Evolutionary conservation across 371 early-diverging fungal genomes (phyloP).

Genomic region (Actinomortierella ambigua): DNA sequence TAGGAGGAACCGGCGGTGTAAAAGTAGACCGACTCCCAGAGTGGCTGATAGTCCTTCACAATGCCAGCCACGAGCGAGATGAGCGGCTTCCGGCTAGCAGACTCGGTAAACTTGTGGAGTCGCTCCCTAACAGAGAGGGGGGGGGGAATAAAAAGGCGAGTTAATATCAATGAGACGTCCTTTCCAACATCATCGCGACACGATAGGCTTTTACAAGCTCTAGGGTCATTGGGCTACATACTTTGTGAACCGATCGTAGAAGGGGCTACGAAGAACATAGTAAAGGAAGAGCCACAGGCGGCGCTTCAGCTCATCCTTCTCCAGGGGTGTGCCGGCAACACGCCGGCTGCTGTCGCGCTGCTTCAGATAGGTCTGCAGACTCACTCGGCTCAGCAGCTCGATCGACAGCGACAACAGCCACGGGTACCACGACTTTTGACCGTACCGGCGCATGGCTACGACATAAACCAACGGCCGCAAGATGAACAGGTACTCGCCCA

Average conservation of each 20-base stretch:
- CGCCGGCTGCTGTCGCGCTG: background rate
- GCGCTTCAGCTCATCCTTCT: slow-evolving; percentile 78
- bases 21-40: slow-evolving; percentile 94
- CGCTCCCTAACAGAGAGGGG: slow-evolving; percentile 38
- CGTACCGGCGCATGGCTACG: slow-evolving; percentile 74
- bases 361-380: slow-evolving; percentile 34
- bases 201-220: background rate
- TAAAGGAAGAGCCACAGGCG: slow-evolving; percentile 73
- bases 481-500: slow-evolving; percentile 84
- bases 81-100: slow-evolving; percentile 63
- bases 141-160: slow-evolving; percentile 51
- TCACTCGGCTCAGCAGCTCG: slow-evolving; percentile 66
- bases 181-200: background rate
- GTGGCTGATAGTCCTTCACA: slow-evolving; percentile 87
- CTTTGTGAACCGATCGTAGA: slow-evolving; percentile 84
- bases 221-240: slow-evolving; percentile 27
- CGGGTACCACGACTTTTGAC: slow-evolving; percentile 81
- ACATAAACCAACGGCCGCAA: slow-evolving; percentile 88
- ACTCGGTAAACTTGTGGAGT: slow-evolving; percentile 55
- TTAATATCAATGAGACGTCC: too few species aligned
- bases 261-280: slow-evolving; percentile 86
- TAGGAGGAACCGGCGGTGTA: slow-evolving; percentile 55
- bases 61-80: slow-evolving; percentile 63
- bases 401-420: slow-evolving; percentile 81
- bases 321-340: slow-evolving; percentile 59